Conservation (phyloP, 2,329 filamentous ascomycete genomes). For the Paraphoma sp. region DNA sequence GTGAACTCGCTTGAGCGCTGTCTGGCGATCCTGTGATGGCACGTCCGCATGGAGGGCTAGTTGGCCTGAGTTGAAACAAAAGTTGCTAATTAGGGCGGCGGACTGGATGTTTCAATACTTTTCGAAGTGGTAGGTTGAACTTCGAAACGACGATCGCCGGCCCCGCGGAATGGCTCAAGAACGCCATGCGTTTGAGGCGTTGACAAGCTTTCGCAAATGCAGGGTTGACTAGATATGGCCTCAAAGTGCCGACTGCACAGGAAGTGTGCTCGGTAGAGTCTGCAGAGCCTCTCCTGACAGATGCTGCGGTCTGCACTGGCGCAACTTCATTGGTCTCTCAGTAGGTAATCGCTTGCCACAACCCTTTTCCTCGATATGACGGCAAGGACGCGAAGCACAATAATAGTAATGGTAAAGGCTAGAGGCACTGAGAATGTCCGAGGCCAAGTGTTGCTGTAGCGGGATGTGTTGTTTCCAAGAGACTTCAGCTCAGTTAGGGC, state of each 20-base stretch:
- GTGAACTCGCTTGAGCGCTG: no score
- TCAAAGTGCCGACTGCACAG: neutral
- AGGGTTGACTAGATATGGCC: neutral
- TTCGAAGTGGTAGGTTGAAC: constrained; percentile 14
- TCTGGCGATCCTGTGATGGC: no score
- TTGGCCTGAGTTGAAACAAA: constrained; percentile 18
- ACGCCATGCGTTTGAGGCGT: constrained; percentile 14
- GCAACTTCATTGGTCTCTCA: no score
- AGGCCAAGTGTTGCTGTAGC: no score
- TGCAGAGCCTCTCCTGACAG: neutral
- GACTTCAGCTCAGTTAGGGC: no score
- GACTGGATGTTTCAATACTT: constrained; percentile 20
- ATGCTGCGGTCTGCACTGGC: no score
- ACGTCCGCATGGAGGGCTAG: neutral
- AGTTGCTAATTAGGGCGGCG: constrained; percentile 27
- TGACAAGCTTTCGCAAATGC: neutral
- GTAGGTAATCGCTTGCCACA: no score
- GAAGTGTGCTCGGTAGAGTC: neutral
- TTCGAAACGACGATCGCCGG: constrained; percentile 20
- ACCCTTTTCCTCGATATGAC: no score
- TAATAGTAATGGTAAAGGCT: no score
- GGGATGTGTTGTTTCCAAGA: no score
- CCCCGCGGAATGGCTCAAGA: constrained; percentile 9
- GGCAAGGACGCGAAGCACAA: no score
- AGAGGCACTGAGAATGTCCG: no score